These are phyloP conservation scores for Favolaschia claudopus DNA, from an alignment of 768 basidiomycete species.

Conservation along the genomic window DNA sequence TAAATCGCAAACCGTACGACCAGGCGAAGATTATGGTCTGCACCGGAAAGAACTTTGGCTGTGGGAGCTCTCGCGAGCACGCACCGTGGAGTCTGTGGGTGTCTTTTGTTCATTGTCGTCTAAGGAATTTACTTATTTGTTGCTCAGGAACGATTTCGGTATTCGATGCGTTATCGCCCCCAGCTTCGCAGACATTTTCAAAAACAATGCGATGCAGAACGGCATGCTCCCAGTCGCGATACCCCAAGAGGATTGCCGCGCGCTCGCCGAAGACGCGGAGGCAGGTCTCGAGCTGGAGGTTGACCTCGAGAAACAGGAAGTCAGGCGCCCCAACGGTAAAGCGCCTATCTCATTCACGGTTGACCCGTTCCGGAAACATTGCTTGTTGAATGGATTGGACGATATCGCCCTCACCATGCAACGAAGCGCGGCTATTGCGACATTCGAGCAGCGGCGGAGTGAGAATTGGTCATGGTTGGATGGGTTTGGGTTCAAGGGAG, in stretches of 20 bases:
- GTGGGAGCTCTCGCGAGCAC: conserved; percentile 90
- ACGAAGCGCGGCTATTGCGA: conserved; percentile 71
- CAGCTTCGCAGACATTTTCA: conserved; percentile 92
- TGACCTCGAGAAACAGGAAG: conserved; percentile 83
- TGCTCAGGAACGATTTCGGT: conserved; percentile 81
- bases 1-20: conserved; percentile 83
- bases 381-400: conserved; percentile 94
- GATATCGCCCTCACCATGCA: conserved; percentile 96
- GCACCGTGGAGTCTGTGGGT: conserved; percentile 88
- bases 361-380: conserved; percentile 92
- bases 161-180: conserved; percentile 89
- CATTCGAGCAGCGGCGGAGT: conserved; percentile 83
- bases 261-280: conserved; percentile 80
- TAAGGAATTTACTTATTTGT: conserved; percentile 7
- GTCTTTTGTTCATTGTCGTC: background rate
- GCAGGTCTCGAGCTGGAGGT: conserved; percentile 81
- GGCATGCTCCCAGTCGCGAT: conserved; percentile 86
- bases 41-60: conserved; percentile 90
- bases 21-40: conserved; percentile 82
- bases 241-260: conserved; percentile 72
- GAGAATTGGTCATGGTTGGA: conserved; percentile 95
- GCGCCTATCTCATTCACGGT: conserved; percentile 77
- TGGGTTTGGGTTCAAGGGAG: conserved; percentile 89
- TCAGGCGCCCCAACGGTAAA: conserved; percentile 78
- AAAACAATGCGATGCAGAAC: conserved; percentile 90